phyloP scores from a whole-genome alignment of 176 grass and related monocot species.

The Ensete glaucum region DNA sequence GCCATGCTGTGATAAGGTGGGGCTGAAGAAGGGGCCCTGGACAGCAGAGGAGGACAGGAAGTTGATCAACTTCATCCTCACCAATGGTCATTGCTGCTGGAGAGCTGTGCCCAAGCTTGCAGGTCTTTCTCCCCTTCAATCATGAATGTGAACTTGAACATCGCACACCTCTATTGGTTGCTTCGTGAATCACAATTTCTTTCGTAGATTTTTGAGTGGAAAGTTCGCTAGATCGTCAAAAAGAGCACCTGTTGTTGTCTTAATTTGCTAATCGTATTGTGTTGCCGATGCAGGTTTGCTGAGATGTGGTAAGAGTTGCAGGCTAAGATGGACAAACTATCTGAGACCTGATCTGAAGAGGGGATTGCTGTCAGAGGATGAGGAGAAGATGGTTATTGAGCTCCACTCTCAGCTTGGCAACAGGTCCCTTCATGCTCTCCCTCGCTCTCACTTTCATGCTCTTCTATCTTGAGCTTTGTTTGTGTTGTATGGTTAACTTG shows the following conservation, averaged over 20 bases:
- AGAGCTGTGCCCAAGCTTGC: constrained; percentile 86
- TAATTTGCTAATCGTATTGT: not conserved
- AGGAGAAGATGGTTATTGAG: constrained; percentile 72
- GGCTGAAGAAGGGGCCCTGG: constrained; percentile 85
- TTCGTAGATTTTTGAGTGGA: not conserved
- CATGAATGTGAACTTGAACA: too few species aligned
- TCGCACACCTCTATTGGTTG: too few species aligned
- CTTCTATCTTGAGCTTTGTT: not conserved
- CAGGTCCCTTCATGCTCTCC: constrained; percentile 29
- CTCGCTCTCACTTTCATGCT: not conserved
- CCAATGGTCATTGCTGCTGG: constrained; percentile 83
- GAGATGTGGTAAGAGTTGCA: constrained; percentile 94
- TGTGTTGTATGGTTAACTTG: too few species aligned
- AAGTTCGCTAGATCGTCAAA: not conserved
- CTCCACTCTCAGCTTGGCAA: constrained; percentile 84
- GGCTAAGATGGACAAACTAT: constrained; percentile 93
- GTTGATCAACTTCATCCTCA: constrained; percentile 66
- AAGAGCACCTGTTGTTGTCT: not conserved
- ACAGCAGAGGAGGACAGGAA: constrained; percentile 84
- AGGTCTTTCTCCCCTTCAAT: constrained; percentile 15
- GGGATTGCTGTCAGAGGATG: constrained; percentile 56
- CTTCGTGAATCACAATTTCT: too few species aligned
- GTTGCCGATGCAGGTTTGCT: constrained; percentile 36
- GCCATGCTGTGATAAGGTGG: constrained; percentile 85
- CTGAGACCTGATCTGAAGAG: constrained; percentile 84